Evolutionary conservation across 345 rosid genomes (phyloP).

Genomic region (Citrus cavaleriei): DNA sequence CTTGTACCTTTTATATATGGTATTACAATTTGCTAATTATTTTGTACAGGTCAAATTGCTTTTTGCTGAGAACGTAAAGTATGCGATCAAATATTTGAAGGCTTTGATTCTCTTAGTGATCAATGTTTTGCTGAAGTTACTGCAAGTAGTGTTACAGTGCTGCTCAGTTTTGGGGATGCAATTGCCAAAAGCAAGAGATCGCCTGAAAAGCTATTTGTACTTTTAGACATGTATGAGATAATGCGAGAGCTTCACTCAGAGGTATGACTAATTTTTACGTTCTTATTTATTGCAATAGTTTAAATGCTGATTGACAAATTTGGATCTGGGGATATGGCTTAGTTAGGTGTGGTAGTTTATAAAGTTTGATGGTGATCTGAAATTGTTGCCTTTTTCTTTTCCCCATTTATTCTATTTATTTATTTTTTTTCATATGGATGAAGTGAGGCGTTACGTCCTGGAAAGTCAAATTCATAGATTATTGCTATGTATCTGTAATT

Average conservation of each 20-base stretch:
- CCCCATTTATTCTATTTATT: too few species aligned
- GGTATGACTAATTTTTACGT: conserved; percentile 43
- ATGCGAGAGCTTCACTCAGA: conserved; percentile 95
- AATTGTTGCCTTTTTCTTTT: background rate
- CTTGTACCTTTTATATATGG: background rate
- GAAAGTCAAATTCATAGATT: too few species aligned
- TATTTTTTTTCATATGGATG: background rate
- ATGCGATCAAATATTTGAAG: conserved; percentile 88
- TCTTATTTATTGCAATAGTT: background rate
- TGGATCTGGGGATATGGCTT: background rate
- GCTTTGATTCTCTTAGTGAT: conserved; percentile 82
- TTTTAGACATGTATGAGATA: conserved; percentile 96
- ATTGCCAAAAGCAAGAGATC: conserved; percentile 97
- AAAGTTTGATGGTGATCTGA: background rate
- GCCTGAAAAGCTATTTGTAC: conserved; percentile 96
- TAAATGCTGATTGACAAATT: background rate
- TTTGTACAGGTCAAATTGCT: conserved; percentile 81
- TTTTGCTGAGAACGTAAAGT: conserved; percentile 88
- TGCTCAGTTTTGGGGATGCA: conserved; percentile 99
- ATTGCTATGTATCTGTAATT: too few species aligned
- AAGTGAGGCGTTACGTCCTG: background rate
- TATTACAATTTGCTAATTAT: conserved; percentile 12
- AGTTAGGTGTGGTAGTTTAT: background rate
- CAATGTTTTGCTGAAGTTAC: conserved; percentile 92
- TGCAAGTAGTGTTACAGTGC: conserved; percentile 72